Evolutionary conservation across 306 rosid species (phyloP).

Genomic region (Cucurbita ficifolia): DNA sequence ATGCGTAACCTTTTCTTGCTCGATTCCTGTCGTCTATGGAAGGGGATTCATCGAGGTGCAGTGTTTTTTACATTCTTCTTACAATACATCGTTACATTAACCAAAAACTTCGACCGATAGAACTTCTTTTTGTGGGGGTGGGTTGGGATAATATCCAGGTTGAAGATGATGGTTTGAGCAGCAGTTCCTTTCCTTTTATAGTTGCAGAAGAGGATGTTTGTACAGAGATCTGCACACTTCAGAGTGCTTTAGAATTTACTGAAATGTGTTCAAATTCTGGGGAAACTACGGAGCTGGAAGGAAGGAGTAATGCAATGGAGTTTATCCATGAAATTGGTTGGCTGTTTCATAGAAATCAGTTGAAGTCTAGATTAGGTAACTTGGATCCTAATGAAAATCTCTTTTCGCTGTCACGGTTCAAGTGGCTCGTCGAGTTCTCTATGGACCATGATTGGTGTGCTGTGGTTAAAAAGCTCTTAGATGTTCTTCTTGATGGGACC

Average conservation of each 20-base stretch:
- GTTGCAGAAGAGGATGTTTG: conserved; percentile 80
- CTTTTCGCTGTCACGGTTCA: conserved; percentile 49
- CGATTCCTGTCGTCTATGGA: conserved; percentile 45
- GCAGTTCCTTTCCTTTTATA: conserved; percentile 79
- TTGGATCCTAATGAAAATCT: conserved; percentile 37
- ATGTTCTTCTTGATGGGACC: conserved; percentile 44
- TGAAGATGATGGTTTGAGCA: conserved; percentile 74
- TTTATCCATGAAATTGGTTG: conserved; percentile 88
- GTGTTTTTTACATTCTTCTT: not conserved
- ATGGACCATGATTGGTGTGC: conserved; percentile 88
- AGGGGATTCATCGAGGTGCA: conserved; percentile 83
- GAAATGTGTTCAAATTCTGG: conserved; percentile 15
- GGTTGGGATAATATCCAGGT: conserved; percentile 28
- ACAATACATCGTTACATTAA: not conserved
- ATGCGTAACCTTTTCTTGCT: conserved; percentile 49
- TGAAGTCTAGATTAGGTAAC: conserved; percentile 44
- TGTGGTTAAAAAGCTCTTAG: conserved; percentile 58
- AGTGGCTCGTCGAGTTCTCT: conserved; percentile 72
- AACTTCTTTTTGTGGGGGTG: too few relatives aligned
- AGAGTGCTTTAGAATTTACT: conserved; percentile 38
- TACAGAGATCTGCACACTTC: conserved; percentile 64
- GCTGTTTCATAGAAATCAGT: conserved; percentile 64
- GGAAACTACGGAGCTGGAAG: conserved; percentile 28
- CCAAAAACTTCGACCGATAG: not conserved
- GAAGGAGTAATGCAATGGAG: conserved; percentile 54